A percentile compares a stretch with the other conserved stretches of the same genome.
phyloP scores from a whole-genome alignment of 768 basidiomycete genomes.

The Boletus pseudo-olivaceus region DNA sequence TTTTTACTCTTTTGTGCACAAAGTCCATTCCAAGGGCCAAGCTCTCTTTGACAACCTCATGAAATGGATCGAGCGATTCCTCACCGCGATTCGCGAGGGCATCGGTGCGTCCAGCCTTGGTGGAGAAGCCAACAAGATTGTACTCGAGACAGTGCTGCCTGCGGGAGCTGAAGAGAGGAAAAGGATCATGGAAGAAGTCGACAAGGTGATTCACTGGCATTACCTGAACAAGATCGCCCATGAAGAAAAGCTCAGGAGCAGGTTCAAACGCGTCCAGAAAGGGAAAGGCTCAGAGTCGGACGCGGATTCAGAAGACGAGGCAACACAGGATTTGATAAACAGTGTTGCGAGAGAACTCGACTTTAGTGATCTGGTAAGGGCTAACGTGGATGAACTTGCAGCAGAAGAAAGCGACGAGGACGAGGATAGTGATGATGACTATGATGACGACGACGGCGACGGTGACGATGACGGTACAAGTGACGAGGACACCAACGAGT shows the following conservation, averaged over 20 bases:
- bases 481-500: constrained; percentile 41
- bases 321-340: constrained; percentile 74
- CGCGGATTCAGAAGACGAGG: constrained; percentile 72
- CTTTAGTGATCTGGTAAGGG: constrained; percentile 74
- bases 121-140: constrained; percentile 38
- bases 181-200: constrained; percentile 79
- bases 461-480: constrained; percentile 39
- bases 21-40: constrained; percentile 95
- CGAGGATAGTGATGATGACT: constrained; percentile 40
- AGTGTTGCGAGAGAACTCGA: constrained; percentile 78
- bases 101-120: constrained; percentile 44
- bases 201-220: constrained; percentile 87
- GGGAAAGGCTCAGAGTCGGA: constrained; percentile 39
- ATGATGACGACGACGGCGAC: constrained; percentile 37
- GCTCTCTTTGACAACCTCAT: constrained; percentile 91
- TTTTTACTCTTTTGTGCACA: constrained; percentile 97
- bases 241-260: constrained; percentile 85
- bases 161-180: constrained; percentile 74
- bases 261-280: constrained; percentile 64
- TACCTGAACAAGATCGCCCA: constrained; percentile 91
- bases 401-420: constrained; percentile 65
- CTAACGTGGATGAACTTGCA: constrained; percentile 76
- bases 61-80: constrained; percentile 95
- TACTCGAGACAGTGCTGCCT: constrained; percentile 88
- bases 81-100: constrained; percentile 87